Evolutionary conservation across 2,329 filamentous ascomycete genomes (phyloP).

Genomic region (Colletotrichum acutatum): DNA sequence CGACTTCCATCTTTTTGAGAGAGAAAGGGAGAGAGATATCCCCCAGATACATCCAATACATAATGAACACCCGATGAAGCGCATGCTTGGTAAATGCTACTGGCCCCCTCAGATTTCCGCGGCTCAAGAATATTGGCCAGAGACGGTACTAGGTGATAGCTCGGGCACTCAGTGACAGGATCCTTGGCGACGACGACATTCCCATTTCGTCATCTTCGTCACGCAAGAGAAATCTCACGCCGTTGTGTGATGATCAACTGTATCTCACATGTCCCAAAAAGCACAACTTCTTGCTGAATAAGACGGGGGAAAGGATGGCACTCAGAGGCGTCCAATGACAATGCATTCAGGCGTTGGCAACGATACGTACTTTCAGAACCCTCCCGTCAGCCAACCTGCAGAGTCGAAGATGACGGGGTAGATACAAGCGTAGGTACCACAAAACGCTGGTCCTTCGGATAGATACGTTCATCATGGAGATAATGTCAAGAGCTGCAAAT

Average conservation of each 20-base stretch:
- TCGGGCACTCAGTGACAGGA: too few relatives aligned
- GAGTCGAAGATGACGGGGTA: background rate
- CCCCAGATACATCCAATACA: background rate
- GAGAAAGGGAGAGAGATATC: background rate
- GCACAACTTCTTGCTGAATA: background rate
- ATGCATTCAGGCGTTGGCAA: background rate
- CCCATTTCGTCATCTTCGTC: background rate
- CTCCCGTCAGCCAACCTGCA: background rate
- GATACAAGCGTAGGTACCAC: too few relatives aligned
- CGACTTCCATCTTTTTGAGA: background rate
- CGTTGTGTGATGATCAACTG: too few relatives aligned
- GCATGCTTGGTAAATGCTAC: too few relatives aligned
- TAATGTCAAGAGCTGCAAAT: too few relatives aligned
- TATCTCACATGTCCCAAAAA: background rate
- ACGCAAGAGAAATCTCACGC: background rate
- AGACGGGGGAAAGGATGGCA: background rate
- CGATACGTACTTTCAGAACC: background rate
- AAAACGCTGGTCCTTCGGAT: background rate
- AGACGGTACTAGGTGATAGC: background rate
- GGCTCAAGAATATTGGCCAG: too few relatives aligned
- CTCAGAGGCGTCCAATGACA: background rate
- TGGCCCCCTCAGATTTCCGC: too few relatives aligned
- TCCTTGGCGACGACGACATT: background rate
- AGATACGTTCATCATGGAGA: background rate
- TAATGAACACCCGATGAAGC: background rate